A percentile compares a stretch with the other conserved stretches of the same genome.
These are phyloP conservation scores for Neurospora pannonica DNA, from an alignment of 495 filamentous ascomycete species.

Conservation along the genomic window DNA sequence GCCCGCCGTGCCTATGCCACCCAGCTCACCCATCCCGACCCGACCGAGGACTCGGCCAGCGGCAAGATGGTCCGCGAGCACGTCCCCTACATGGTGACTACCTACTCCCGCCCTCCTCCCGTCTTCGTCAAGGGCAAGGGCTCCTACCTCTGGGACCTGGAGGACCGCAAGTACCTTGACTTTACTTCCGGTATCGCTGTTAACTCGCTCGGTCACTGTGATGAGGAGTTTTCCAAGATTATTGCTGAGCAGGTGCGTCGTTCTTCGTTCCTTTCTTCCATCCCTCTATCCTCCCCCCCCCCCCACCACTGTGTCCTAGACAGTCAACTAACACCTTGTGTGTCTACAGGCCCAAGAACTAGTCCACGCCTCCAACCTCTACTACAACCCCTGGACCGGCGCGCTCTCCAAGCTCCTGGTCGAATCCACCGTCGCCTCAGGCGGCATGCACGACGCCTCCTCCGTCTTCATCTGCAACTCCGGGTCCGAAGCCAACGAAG, in stretches of 20 bases:
- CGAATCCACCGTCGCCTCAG: conserved; percentile 59
- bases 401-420: conserved; percentile 80
- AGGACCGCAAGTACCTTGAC: conserved; percentile 83
- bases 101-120: conserved; percentile 83
- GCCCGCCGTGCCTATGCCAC: conserved; percentile 6
- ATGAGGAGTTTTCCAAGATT: conserved; percentile 55
- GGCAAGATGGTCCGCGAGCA: conserved; percentile 63
- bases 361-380: conserved; percentile 87
- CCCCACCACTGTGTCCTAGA: background rate
- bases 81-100: conserved; percentile 82
- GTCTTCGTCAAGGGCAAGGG: conserved; percentile 84
- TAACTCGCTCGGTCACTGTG: conserved; percentile 81
- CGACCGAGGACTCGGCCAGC: conserved; percentile 64
- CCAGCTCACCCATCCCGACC: conserved; percentile 59
- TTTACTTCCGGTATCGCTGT: conserved; percentile 95
- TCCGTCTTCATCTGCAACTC: conserved; percentile 91
- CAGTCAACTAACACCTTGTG: background rate
- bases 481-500: conserved; percentile 92
- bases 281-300: no score
- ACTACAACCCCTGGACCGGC: conserved; percentile 91
- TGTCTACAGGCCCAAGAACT: conserved; percentile 55
- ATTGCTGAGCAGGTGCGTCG: conserved; percentile 63
- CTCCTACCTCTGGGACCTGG: conserved; percentile 80
- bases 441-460: conserved; percentile 70
- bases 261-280: background rate